Evolutionary conservation across 352 stramenopile species (phyloP).

Genomic region (Pythium brachiatum): DNA sequence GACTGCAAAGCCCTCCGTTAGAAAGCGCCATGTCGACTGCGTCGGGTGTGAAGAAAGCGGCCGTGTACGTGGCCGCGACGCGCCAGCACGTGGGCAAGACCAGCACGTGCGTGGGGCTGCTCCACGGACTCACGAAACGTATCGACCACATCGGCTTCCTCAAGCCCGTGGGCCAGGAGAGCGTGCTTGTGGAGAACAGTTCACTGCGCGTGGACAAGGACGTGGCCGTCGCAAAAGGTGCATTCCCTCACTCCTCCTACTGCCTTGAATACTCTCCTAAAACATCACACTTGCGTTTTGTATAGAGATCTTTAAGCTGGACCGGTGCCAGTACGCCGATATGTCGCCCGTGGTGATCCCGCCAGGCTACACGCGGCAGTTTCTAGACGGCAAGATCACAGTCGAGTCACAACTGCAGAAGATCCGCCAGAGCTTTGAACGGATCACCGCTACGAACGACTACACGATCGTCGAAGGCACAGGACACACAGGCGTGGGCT

Average conservation of each 20-base stretch:
- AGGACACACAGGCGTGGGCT: constrained; percentile 95
- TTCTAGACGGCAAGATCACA: constrained; percentile 91
- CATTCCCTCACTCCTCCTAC: constrained; percentile 15
- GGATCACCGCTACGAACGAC: constrained; percentile 61
- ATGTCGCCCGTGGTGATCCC: constrained; percentile 97
- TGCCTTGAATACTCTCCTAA: not conserved
- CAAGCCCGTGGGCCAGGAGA: constrained; percentile 95
- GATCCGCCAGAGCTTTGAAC: constrained; percentile 68
- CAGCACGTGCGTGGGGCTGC: constrained; percentile 92
- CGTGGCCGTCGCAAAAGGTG: constrained; percentile 87
- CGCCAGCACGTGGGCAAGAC: constrained; percentile 91
- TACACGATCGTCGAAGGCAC: constrained; percentile 84
- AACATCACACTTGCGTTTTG: too few species aligned
- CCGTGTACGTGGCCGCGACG: constrained; percentile 85
- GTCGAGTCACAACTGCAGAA: constrained; percentile 67
- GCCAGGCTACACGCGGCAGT: constrained; percentile 94
- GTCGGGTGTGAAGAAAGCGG: constrained; percentile 35
- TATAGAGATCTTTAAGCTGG: constrained; percentile 93
- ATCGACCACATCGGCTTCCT: constrained; percentile 90
- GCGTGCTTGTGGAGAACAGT: constrained; percentile 62
- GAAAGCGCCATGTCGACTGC: not conserved
- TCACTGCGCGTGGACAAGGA: constrained; percentile 90
- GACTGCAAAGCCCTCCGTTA: not conserved
- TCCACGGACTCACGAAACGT: constrained; percentile 91
- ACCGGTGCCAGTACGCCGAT: constrained; percentile 90